Base-by-base conservation (phyloP, 2,329 filamentous ascomycete species). In the Albophoma yamanashiensis region DNA sequence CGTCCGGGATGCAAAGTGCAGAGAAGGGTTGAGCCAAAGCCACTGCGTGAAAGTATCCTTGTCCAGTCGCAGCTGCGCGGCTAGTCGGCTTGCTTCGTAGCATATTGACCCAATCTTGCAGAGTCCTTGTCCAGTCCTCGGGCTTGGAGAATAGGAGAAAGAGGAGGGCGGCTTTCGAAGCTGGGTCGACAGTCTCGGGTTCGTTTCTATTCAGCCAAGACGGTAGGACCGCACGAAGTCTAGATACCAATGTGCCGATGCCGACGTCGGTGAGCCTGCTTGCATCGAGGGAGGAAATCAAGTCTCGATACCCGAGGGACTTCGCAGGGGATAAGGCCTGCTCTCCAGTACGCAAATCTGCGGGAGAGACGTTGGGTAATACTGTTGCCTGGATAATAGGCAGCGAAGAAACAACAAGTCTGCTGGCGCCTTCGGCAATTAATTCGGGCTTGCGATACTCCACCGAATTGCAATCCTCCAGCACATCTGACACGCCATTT, bases 391-490 rank as follows among this genome's bases (percentile, higher is more conserved):
- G 75, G 2, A 84, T 66, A 1, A 81, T 59, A 0, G 82, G 82
- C 12, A 79, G 71, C 0, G 75, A 70, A 5, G 85, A 79, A 8
- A 82, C 75, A 14, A 88, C 75, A 1, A 90, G 75, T n/a, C 75
- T 76, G 64, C 83, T 81, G 17, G 79, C 78, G 0, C 84, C 83
- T 65, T 88, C 85, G 34, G 84, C 83, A 4, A 89, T 78, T 27
- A 89, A 76, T 60, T 89, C 87, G 0, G 84, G 85, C 31, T 83
- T 82, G 22, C 88, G 78, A 63, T 80, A 82, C 2, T 74, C 74
- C 0, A 74, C 77, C 0, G 68, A 67, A 53, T 73, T 70, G 53
- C 76, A 73, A 55, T 78, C 73, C 27, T 71, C 65, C 15, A 85
- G 67, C 8, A 82, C 75, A 0, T 63, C 38, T 60, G 68, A 67